Conservation (phyloP, 2,329 filamentous ascomycete species). For the Ascochyta fabae region DNA sequence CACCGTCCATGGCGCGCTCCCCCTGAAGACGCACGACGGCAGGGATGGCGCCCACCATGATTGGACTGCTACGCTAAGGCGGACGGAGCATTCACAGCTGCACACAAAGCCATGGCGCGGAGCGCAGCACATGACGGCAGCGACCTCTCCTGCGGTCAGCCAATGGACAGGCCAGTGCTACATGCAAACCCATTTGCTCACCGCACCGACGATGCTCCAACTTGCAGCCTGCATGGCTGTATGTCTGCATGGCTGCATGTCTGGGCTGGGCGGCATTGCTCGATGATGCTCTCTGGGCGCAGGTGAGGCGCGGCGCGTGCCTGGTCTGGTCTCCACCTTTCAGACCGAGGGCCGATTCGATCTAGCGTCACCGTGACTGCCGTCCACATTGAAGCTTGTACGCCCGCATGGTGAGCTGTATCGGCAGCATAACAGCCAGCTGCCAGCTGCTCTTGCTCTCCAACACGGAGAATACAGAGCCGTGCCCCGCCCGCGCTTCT, state of each 20-base stretch:
- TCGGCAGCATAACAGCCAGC: conserved; percentile 1
- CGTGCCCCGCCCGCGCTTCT: not conserved
- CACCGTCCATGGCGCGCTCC: conserved; percentile 5
- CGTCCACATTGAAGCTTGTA: conserved; percentile 6
- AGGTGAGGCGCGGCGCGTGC: not conserved
- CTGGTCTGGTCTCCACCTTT: not conserved
- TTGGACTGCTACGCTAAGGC: conserved; percentile 3
- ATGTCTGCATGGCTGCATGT: too few species aligned
- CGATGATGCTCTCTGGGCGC: not conserved
- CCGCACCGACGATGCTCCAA: not conserved
- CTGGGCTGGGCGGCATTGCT: not conserved
- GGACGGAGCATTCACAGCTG: conserved; percentile 9
- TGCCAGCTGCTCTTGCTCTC: not conserved
- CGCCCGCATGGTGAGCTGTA: conserved; percentile 9
- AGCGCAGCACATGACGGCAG: not conserved
- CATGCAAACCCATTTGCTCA: not conserved
- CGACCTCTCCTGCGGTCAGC: not conserved
- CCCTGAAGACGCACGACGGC: conserved; percentile 16
- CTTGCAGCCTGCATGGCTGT: too few species aligned
- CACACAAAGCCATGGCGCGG: not conserved
- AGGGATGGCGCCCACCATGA: conserved; percentile 12
- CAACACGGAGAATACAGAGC: not conserved
- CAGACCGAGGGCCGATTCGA: conserved; percentile 3
- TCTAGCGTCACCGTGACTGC: conserved; percentile 6
- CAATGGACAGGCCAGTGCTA: not conserved